phyloP scores from a whole-genome alignment of 257 asterid genomes.

The Nicotiana benthamiana region DNA sequence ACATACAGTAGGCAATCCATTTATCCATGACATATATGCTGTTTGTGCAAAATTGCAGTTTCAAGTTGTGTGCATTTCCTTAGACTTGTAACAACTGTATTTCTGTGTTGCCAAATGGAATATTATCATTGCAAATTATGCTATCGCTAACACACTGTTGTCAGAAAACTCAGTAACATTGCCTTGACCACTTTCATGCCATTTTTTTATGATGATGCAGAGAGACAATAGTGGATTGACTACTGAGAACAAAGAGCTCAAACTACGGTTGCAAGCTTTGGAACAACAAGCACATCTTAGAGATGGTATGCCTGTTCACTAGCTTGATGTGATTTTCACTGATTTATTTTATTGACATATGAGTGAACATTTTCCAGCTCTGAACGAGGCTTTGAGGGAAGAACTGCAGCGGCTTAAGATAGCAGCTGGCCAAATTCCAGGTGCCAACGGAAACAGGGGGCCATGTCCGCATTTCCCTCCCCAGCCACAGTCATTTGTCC shows the following conservation, averaged over 20 bases:
- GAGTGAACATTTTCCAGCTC: conserved; percentile 30
- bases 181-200: background rate
- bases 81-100: background rate
- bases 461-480: conserved; percentile 31
- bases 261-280: conserved; percentile 70
- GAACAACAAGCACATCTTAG: conserved; percentile 92
- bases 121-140: background rate
- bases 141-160: background rate
- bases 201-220: conserved; percentile 31
- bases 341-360: background rate
- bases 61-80: background rate
- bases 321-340: background rate
- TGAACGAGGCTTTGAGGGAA: conserved; percentile 66
- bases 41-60: background rate
- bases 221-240: conserved; percentile 76
- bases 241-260: conserved; percentile 83
- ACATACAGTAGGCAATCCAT: background rate
- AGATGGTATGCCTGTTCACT: conserved; percentile 49
- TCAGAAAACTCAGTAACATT: background rate
- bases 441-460: conserved; percentile 43
- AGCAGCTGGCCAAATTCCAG: conserved; percentile 48
- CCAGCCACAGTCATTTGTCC: conserved; percentile 32
- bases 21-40: background rate
- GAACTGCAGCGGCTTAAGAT: conserved; percentile 82
- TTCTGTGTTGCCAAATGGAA: background rate